These are phyloP conservation scores for Colletotrichum sojae DNA, from an alignment of 2,329 filamentous ascomycete species.

Conservation along the genomic window DNA sequence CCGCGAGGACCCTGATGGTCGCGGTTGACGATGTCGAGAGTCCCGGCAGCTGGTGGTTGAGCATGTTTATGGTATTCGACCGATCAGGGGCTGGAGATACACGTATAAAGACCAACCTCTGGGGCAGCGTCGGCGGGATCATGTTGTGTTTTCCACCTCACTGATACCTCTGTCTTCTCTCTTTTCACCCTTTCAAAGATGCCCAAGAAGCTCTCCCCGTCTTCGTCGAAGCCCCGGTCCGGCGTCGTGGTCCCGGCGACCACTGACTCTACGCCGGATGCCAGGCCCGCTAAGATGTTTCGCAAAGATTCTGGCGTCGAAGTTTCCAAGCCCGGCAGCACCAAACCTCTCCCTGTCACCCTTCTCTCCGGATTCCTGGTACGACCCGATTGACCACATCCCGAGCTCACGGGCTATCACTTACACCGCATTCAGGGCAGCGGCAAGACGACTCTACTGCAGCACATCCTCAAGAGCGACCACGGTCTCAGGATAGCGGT, in stretches of 20 bases:
- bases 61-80: neutral
- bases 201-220: conserved; percentile 29
- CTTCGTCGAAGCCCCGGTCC: conserved; percentile 21
- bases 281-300: conserved; percentile 23
- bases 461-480: conserved; percentile 76
- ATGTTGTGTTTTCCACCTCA: neutral
- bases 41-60: neutral
- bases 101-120: conserved; percentile 13
- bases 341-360: conserved; percentile 67
- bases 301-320: conserved; percentile 34
- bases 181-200: neutral
- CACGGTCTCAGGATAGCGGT: conserved; percentile 79
- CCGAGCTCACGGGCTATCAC: neutral
- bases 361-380: conserved; percentile 73
- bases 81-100: neutral
- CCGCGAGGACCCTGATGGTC: conserved; percentile 33
- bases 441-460: conserved; percentile 79
- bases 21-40: neutral
- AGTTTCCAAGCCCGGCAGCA: neutral
- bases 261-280: neutral
- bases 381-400: conserved; percentile 34
- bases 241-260: conserved; percentile 7
- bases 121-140: neutral
- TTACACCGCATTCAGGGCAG: conserved; percentile 63
- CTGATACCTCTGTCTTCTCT: too few relatives aligned